Conservation (phyloP, 768 basidiomycete genomes). For the Saitozyma podzolica region DNA sequence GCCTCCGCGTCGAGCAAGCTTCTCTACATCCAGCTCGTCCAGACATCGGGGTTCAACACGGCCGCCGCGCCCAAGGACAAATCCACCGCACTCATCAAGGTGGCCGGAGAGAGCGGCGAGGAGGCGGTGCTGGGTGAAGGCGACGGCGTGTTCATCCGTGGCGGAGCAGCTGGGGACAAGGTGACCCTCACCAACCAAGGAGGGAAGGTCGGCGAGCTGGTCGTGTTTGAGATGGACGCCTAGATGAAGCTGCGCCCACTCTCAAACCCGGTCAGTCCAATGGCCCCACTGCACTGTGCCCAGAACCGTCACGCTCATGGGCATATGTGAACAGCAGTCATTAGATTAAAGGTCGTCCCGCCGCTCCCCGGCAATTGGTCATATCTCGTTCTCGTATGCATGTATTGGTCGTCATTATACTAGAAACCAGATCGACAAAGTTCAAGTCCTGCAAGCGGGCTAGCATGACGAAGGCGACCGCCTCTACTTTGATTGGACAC, state of each 20-base stretch:
- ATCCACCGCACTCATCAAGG: conserved; percentile 57
- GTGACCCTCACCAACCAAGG: conserved; percentile 62
- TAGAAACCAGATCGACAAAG: no score
- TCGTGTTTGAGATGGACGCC: conserved; percentile 73
- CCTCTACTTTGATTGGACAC: no score
- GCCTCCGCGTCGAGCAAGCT: conserved; percentile 55
- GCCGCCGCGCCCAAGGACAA: conserved; percentile 58
- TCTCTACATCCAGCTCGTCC: conserved; percentile 81
- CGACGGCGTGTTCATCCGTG: conserved; percentile 78
- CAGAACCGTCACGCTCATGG: no score
- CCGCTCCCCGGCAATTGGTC: no score
- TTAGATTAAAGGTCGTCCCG: no score
- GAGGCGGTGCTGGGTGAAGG: conserved; percentile 72
- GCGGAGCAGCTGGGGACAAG: conserved; percentile 54
- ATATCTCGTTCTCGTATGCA: no score
- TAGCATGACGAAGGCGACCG: no score
- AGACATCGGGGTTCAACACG: conserved; percentile 76
- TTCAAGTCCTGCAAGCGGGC: no score
- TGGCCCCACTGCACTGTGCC: no score
- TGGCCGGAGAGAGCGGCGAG: conserved; percentile 55
- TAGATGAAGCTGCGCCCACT: not conserved
- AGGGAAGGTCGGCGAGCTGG: conserved; percentile 66
- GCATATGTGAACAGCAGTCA: no score
- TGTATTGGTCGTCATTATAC: no score
- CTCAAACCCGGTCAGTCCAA: no score